Base-by-base conservation (phyloP, 2,329 filamentous ascomycete genomes). In the Mycogone perniciosa region DNA sequence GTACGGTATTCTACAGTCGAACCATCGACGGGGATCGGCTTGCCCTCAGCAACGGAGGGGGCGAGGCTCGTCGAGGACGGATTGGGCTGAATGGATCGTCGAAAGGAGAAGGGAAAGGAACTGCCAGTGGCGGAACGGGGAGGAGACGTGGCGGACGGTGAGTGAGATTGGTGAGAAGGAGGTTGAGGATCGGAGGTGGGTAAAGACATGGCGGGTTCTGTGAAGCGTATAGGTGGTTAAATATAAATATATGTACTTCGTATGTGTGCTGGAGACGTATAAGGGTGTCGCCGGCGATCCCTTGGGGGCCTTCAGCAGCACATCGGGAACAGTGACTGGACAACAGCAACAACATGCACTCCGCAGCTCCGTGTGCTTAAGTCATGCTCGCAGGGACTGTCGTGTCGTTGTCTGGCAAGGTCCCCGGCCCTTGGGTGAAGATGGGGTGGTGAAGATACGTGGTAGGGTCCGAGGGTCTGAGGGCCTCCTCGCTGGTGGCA, bases 1-100 rank as follows among this genome's bases (percentile, higher is more conserved):
- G 79, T 82, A 55, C 78, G 75, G 59, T 80, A 70, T 43, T 79
- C 73, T 46, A 76, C 73, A 4, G 76, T 80, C 54, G 71, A 73
- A 64, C 79, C 73, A 64, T 82, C 77, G 47, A 84, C 68, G 6
- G 76, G 76, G 42, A 80, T 78, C 46, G 78, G 75, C 52, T 67
- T 76, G 20, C 77, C 79, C 59, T 79, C 73, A 43, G 78, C 78
- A n/a, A 73, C 79, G 29, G 75, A 79, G 29, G 76, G 68, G 34
- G 76, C 72, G 3, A 81, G 68, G 31, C 75, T 79, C 3, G 77
- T 76, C 11, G 76, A 77, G 9, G 77, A 77, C 2, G 71, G 67
- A 51, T 76, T 75, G 46, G 73, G 69, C 52, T 74, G 71, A 56
- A 74, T 74, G 43, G 76, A 67, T 9, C 72, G 71, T 38, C 73